These are phyloP conservation scores for Decorospora gaudefroyi DNA, from an alignment of 2,329 filamentous ascomycete species.

Conservation along the genomic window DNA sequence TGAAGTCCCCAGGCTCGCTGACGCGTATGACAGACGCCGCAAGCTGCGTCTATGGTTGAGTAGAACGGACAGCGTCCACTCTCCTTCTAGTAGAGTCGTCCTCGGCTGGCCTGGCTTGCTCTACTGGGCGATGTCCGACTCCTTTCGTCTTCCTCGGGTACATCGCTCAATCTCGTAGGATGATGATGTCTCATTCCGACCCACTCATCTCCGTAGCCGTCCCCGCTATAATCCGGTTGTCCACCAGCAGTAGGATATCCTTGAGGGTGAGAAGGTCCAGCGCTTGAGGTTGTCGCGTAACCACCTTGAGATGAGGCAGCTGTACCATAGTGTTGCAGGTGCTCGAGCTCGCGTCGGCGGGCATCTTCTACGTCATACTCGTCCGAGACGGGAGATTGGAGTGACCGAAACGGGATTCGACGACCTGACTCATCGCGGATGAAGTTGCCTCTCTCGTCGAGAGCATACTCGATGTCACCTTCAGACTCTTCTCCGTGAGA, in stretches of 20 bases:
- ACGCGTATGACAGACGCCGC: background rate
- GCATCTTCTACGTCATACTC: conserved; percentile 61
- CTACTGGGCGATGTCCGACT: conserved; percentile 46
- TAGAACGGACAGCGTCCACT: background rate
- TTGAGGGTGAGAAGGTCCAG: conserved; percentile 25
- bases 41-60: no score
- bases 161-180: conserved; percentile 47
- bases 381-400: conserved; percentile 50
- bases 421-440: conserved; percentile 44
- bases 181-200: conserved; percentile 47
- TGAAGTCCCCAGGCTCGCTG: background rate
- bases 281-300: conserved; percentile 36
- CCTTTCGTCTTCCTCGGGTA: conserved; percentile 49
- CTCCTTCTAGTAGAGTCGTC: conserved; percentile 26
- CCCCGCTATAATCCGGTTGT: conserved; percentile 45
- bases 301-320: conserved; percentile 35
- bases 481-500: conserved; percentile 44
- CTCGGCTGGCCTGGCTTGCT: conserved; percentile 43
- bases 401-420: conserved; percentile 42
- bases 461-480: conserved; percentile 46
- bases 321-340: conserved; percentile 53
- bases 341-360: conserved; percentile 54
- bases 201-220: conserved; percentile 47
- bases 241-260: conserved; percentile 25
- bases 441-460: conserved; percentile 46